Base-by-base conservation (phyloP, 2,329 filamentous ascomycete species). In the Podosphaera leucotricha region DNA sequence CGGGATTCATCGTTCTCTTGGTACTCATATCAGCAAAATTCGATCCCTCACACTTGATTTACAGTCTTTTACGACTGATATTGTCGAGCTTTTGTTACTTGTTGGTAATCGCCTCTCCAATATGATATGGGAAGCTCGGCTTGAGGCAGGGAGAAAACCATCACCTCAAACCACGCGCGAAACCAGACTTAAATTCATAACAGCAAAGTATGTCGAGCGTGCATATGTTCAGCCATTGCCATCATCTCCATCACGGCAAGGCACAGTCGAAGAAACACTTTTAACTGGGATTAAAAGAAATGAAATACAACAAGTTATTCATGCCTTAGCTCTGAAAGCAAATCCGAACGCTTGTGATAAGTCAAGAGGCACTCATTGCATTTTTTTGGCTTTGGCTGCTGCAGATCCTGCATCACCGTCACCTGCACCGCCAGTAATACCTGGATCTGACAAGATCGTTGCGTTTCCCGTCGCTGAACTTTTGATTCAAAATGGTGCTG, bases 11-110 rank as follows among this genome's bases (percentile, higher is more conserved):
- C 77, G 90, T 37, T 95, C 87, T 1, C 70, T 98, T 2, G 90
- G 90, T 11, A 98, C 90, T 1, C 90, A 98, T 60, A 94, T 98
- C 57, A 93, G 85, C 61, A 98, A 98, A 64, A 76, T 98, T 36
- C 80, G 90, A 44, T 95, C 90, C 11, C 70, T 98, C 37, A 98
- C 90, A 0, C 70, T 98, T 37, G 90, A 98, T 58, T 92, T 92
- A 52, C 86, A 82, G 44, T 94, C 86, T 0, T 98, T 98, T 60
- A 95, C 90, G 2, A 79, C 82, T 53, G 92, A 98, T 65, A 92
- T 95, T 58, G 80, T 98, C 59, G 92, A 98, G 58, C 71, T 98
- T 41, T 70, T 98, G 37, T 67, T 94, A 46, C 76, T 87, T 46
- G 76, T 98, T 49, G 92, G 92, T 49, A 98, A 98, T 59, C 75